Evolutionary conservation across 225 moss, liverwort and hornwort species (phyloP), one percentile per base, ranked within the genome.

Genomic region (Pseudoscleropodium purum): DNA sequence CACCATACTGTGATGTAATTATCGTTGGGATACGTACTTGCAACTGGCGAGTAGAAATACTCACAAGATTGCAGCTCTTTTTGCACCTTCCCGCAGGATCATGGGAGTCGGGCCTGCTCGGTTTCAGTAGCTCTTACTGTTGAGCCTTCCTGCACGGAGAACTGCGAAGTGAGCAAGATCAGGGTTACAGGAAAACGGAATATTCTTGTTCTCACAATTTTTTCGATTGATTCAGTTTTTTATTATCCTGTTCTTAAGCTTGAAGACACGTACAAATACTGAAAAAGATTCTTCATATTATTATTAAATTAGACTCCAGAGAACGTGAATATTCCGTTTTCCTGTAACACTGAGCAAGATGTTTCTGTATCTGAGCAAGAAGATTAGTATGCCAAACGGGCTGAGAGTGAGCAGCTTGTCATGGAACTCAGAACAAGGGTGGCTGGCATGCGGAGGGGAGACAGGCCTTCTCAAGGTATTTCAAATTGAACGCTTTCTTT

Each of bases 361-460:
- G 99, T 99, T 99, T 95, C 85, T 99, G 62, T 97, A 97, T 89
- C 25, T 97, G 86, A 99, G 96, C 92, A 99, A 97, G 93, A 99
- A 99, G 92, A 96, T 99, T 45, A 97, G 95, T 89, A 95, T 96
- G 95, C 96, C 96, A 69, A 95, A 96, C 85, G 97, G 95, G 77
- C 64, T 93, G 47, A 92, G 87, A 87, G 91, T 97, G 92, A 97
- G 94, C 91, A 96, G 93, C 90, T 89, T 97, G 84, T 92, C 99
- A 75, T 99, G 97, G 99, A 99, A 99, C 87, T 91, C 94, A 11
- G 96, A 97, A 74, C 99, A 99, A 93, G 99, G 97, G 13, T 99
- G 99, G 97, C 95, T 99, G 39, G 96, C 97, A 36, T 97, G 97
- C 73, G 97, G 99, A 30, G 99, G 99, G 4, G 99, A 99, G 89